Evolutionary conservation across 1,284 basidiomycete species (phyloP).

Genomic region (Boletus mariae): DNA sequence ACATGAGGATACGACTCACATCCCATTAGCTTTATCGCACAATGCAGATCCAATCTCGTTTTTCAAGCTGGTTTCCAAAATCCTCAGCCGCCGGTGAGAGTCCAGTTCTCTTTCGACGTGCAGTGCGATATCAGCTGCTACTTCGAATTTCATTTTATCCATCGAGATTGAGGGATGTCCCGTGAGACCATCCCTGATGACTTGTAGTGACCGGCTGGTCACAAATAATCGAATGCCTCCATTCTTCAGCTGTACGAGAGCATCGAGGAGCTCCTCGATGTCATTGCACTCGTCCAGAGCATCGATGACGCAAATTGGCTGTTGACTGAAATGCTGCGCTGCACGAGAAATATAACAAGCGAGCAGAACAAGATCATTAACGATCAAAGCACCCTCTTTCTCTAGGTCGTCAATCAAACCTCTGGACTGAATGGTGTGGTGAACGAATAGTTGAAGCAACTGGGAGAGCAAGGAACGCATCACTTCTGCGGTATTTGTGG

Average conservation of each 20-base stretch:
- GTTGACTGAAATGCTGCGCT: neutral
- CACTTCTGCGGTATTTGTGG: constrained; percentile 6
- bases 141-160: constrained; percentile 3
- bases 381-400: neutral
- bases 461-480: constrained; percentile 17
- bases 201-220: constrained; percentile 11
- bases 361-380: neutral
- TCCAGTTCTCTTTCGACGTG: constrained; percentile 10
- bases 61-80: constrained; percentile 2
- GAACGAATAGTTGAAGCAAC: neutral
- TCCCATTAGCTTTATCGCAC: constrained; percentile 5
- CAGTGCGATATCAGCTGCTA: constrained; percentile 4
- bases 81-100: constrained; percentile 9
- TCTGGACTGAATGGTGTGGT: neutral
- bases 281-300: constrained; percentile 14
- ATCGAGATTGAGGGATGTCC: neutral
- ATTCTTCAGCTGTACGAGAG: neutral
- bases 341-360: constrained; percentile 1
- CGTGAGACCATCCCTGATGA: constrained; percentile 2
- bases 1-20: constrained; percentile 2
- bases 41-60: constrained; percentile 1
- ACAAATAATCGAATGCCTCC: constrained; percentile 7
- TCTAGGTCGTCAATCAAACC: constrained; percentile 1
- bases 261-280: neutral
- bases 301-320: constrained; percentile 10